Conservation (phyloP, 208 protist genomes). For the Leishmania arabica region DNA sequence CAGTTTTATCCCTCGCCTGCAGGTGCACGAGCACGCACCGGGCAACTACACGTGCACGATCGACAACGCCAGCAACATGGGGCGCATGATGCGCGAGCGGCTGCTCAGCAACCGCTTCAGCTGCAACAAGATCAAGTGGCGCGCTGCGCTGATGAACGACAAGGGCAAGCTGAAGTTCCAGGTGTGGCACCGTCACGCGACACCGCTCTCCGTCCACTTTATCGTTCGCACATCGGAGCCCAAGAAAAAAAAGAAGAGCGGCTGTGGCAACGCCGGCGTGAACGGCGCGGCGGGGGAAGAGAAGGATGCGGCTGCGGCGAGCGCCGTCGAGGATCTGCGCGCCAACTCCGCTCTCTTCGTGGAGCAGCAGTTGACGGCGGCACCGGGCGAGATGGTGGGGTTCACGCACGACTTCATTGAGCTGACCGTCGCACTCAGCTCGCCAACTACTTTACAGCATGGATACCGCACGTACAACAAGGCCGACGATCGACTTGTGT, state of each 20-base stretch:
- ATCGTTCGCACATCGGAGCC: constrained; percentile 68
- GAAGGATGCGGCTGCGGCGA: constrained; percentile 5
- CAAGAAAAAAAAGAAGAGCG: constrained; percentile 72
- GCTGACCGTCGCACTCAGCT: constrained; percentile 46
- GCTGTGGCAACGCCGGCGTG: background rate
- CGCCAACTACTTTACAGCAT: constrained; percentile 44
- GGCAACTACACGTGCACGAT: constrained; percentile 81
- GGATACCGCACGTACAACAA: constrained; percentile 78
- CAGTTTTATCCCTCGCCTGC: constrained; percentile 66
- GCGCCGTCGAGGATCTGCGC: constrained; percentile 24
- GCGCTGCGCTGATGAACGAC: constrained; percentile 48
- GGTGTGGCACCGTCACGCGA: constrained; percentile 70
- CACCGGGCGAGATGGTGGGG: constrained; percentile 62
- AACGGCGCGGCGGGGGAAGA: constrained; percentile 16
- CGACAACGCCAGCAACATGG: constrained; percentile 71
- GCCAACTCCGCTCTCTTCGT: constrained; percentile 56
- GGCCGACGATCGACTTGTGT: constrained; percentile 67
- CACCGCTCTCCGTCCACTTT: constrained; percentile 42
- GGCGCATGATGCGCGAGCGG: constrained; percentile 50
- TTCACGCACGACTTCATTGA: constrained; percentile 60
- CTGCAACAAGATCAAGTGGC: constrained; percentile 79
- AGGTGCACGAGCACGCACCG: constrained; percentile 81
- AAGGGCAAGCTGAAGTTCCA: constrained; percentile 48
- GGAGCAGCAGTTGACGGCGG: constrained; percentile 50
- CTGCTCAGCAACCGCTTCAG: constrained; percentile 82